A percentile compares a stretch with the other conserved stretches of the same genome.
These are phyloP conservation scores for Caloboletus inedulis DNA, from an alignment of 1,284 basidiomycete species.

Conservation along the genomic window DNA sequence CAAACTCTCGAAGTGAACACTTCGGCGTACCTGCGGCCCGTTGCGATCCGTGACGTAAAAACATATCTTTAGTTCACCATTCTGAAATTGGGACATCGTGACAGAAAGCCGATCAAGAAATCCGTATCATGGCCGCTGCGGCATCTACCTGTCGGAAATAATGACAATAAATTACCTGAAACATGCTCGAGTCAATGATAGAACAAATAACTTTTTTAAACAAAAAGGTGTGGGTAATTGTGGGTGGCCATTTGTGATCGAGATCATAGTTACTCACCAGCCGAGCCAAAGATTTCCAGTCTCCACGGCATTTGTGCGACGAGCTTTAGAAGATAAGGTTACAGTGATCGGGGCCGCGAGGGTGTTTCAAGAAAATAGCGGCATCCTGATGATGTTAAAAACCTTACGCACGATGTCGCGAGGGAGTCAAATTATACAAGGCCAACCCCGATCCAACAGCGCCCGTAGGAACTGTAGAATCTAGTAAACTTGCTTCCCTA, in stretches of 20 bases:
- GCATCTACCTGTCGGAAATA: background rate
- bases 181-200: background rate
- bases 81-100: background rate
- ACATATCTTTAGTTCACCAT: too few relatives aligned
- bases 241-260: slow-evolving; percentile 2
- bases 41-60: background rate
- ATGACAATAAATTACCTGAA: background rate
- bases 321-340: background rate
- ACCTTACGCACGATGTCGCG: background rate
- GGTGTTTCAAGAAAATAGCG: background rate
- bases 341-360: slow-evolving; percentile 1
- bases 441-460: too few relatives aligned
- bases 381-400: background rate
- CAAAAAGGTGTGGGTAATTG: background rate
- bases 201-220: background rate
- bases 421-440: background rate
- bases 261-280: background rate
- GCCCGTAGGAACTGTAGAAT: background rate
- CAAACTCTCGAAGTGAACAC: background rate
- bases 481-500: background rate
- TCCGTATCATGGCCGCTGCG: background rate
- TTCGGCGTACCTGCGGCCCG: background rate
- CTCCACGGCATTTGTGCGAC: background rate
- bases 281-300: background rate
- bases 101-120: background rate